Evolutionary conservation across 495 filamentous ascomycete genomes (phyloP).

Genomic region (Podospora pseudopauciseta): DNA sequence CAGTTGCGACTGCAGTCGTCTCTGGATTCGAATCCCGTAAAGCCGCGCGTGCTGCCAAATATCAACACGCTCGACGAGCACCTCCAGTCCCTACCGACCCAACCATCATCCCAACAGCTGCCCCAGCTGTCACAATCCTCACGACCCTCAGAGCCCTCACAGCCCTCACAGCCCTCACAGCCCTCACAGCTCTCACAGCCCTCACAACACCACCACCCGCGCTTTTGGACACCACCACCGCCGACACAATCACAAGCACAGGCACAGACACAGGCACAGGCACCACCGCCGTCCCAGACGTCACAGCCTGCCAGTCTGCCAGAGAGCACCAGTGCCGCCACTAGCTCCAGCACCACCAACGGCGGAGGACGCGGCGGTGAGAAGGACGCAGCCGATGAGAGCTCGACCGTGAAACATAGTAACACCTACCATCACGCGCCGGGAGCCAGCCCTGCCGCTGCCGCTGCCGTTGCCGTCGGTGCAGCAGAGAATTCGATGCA

Average conservation of each 20-base stretch:
- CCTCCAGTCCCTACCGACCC: slow-evolving; percentile 1
- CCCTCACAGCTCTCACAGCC: slow-evolving; percentile 14
- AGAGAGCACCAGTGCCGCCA: slow-evolving; percentile 3
- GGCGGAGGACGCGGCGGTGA: slow-evolving; percentile 22
- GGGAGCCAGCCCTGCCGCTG: slow-evolving; percentile 14
- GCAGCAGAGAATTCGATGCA: slow-evolving; percentile 8
- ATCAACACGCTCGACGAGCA: slow-evolving; percentile 24
- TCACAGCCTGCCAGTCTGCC: neutral
- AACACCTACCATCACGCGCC: slow-evolving; percentile 18
- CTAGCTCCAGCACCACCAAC: slow-evolving; percentile 11
- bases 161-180: slow-evolving; percentile 14
- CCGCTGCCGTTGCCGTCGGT: neutral
- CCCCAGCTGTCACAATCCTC: slow-evolving; percentile 1
- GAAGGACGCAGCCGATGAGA: slow-evolving; percentile 18
- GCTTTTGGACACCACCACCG: neutral
- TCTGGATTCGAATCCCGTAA: slow-evolving; percentile 28
- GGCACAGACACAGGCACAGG: neutral
- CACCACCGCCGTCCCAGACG: slow-evolving; percentile 6
- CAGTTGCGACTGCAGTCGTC: slow-evolving; percentile 32
- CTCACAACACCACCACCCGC: slow-evolving; percentile 16
- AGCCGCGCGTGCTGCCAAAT: slow-evolving; percentile 25
- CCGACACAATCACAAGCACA: slow-evolving; percentile 7
- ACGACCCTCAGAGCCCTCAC: slow-evolving; percentile 13
- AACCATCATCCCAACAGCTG: neutral
- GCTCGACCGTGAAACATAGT: slow-evolving; percentile 18